A percentile compares a stretch with the other conserved stretches of the same genome.
phyloP scores from a whole-genome alignment of 441 rosid genomes.

The Populus hybrid region DNA sequence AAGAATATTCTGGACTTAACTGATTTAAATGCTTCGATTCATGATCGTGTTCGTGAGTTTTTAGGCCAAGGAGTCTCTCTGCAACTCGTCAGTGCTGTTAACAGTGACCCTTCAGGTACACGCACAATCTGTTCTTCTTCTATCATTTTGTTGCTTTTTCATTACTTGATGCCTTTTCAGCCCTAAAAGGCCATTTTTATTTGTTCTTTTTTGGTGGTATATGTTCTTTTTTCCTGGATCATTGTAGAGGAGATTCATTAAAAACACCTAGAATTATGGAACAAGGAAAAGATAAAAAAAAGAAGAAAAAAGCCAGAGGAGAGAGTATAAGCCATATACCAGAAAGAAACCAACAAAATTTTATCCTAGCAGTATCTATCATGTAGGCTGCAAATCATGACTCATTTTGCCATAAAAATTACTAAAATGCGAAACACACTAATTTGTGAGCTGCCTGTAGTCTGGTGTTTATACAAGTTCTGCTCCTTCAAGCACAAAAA shows the following conservation, averaged over 20 bases:
- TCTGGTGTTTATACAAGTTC: too few relatives aligned
- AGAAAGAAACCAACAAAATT: too few relatives aligned
- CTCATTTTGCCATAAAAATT: too few relatives aligned
- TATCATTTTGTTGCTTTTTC: neutral
- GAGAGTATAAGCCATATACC: too few relatives aligned
- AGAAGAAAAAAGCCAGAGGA: neutral
- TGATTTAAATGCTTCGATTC: constrained; percentile 48
- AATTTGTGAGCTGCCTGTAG: too few relatives aligned
- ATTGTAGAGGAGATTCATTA: neutral
- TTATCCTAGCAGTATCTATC: too few relatives aligned
- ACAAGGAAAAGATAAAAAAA: neutral
- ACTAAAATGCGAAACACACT: too few relatives aligned
- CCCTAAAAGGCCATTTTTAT: neutral
- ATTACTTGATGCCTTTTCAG: neutral
- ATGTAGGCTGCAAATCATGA: too few relatives aligned
- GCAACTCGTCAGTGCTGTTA: constrained; percentile 56
- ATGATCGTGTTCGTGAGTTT: constrained; percentile 51
- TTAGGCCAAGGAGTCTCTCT: constrained; percentile 46
- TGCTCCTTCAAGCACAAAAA: too few relatives aligned
- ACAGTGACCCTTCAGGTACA: neutral
- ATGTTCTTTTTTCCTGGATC: neutral
- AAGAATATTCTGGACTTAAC: constrained; percentile 66
- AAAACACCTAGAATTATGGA: neutral
- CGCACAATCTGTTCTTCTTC: too few relatives aligned
- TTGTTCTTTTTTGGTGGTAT: neutral